Evolutionary conservation across 306 rosid genomes (phyloP).

Genomic region (Parietaria judaica): DNA sequence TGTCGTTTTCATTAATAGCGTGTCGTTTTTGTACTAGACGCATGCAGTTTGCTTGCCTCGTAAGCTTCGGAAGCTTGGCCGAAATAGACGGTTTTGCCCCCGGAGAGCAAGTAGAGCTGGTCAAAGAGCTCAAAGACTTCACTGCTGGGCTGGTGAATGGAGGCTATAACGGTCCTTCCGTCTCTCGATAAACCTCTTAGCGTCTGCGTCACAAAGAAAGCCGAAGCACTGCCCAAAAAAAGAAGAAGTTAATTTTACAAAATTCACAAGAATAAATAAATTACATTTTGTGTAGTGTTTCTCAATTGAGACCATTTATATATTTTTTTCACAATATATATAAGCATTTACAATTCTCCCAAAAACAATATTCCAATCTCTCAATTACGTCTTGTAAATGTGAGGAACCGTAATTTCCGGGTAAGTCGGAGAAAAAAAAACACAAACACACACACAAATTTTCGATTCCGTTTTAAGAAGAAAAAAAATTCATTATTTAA

Average conservation of each 20-base stretch:
- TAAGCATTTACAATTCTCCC: too few species aligned
- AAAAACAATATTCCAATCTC: too few species aligned
- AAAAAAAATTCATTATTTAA: too few species aligned
- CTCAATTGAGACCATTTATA: too few species aligned
- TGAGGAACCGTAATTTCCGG: too few species aligned
- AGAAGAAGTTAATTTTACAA: constrained; percentile 7
- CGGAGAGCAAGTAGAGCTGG: constrained; percentile 79
- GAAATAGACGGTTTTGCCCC: constrained; percentile 90
- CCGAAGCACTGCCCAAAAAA: constrained; percentile 70
- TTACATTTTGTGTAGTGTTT: too few species aligned
- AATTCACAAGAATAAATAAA: neutral
- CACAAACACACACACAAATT: too few species aligned
- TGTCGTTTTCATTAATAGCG: neutral
- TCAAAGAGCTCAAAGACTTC: constrained; percentile 96
- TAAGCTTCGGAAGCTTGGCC: constrained; percentile 91
- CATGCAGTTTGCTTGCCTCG: constrained; percentile 37
- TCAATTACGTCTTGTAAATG: too few species aligned
- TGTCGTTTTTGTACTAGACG: neutral
- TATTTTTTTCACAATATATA: too few species aligned
- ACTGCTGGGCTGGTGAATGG: constrained; percentile 98
- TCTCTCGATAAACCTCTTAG: constrained; percentile 76
- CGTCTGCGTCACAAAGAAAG: constrained; percentile 93
- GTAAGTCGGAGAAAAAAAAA: too few species aligned
- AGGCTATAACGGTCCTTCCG: constrained; percentile 92
- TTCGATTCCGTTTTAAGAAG: too few species aligned